Conservation (phyloP, 2,329 filamentous ascomycete genomes). For the Amesomyces nigricolor region DNA sequence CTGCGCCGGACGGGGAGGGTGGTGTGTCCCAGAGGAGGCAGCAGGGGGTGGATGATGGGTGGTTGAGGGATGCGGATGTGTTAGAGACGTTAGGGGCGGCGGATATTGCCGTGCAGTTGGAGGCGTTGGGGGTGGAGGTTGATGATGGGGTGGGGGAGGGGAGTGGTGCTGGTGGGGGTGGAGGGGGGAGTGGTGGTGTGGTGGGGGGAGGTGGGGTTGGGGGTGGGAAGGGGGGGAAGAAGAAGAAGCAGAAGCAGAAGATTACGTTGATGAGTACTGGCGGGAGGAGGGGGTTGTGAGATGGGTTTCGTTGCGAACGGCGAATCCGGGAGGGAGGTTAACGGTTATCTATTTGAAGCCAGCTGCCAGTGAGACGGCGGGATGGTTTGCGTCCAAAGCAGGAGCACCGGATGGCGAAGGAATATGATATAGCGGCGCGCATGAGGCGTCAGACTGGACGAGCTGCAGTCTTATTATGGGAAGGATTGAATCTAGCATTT, state of each 20-base stretch:
- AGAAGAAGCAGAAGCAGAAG: constrained; percentile 69
- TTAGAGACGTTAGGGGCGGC: constrained; percentile 59
- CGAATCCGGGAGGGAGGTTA: no score
- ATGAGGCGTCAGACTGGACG: no score
- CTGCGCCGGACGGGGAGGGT: constrained; percentile 49
- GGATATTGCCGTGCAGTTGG: constrained; percentile 56
- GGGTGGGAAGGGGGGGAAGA: constrained; percentile 40
- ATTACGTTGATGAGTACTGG: constrained; percentile 67
- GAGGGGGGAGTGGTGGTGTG: constrained; percentile 17
- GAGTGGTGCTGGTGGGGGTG: not conserved
- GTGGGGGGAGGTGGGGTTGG: constrained; percentile 13
- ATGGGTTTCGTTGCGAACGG: not conserved
- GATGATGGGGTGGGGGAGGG: no score
- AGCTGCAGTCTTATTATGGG: no score
- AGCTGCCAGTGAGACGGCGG: no score
- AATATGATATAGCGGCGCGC: no score
- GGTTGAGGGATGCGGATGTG: constrained; percentile 73
- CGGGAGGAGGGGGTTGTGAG: constrained; percentile 39
- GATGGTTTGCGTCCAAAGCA: no score
- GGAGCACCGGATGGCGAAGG: no score
- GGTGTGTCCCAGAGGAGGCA: constrained; percentile 21
- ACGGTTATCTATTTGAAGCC: no score
- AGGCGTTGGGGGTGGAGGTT: constrained; percentile 44
- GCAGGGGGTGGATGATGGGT: constrained; percentile 53
- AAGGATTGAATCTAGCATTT: no score